phyloP scores from a whole-genome alignment of 2,329 filamentous ascomycete genomes.

The Botrytis squamosa region DNA sequence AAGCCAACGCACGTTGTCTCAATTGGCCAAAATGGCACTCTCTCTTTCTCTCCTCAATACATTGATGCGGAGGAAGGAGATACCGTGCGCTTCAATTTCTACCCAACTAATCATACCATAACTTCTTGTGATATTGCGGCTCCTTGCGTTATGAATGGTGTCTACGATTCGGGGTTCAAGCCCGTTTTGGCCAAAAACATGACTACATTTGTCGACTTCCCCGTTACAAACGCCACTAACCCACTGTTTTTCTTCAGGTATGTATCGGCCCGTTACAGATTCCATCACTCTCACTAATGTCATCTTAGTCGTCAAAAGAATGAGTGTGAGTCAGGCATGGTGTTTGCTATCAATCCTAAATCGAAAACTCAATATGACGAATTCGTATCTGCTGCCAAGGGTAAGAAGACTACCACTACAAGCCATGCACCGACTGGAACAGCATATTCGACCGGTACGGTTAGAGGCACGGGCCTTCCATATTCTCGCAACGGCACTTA shows the following conservation, averaged over 20 bases:
- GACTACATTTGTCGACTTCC: slow-evolving; percentile 23
- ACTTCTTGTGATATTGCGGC: slow-evolving; percentile 19
- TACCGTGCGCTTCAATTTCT: slow-evolving; percentile 22
- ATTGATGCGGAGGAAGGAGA: slow-evolving; percentile 22
- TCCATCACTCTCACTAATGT: slow-evolving; percentile 1
- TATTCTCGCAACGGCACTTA: slow-evolving; percentile 15
- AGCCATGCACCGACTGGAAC: slow-evolving; percentile 18
- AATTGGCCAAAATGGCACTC: slow-evolving; percentile 22
- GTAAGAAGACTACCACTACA: neutral
- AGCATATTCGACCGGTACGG: neutral
- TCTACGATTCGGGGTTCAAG: slow-evolving; percentile 24
- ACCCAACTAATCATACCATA: slow-evolving; percentile 22
- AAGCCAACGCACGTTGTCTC: slow-evolving; percentile 22
- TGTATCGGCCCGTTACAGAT: neutral
- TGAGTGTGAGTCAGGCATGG: slow-evolving; percentile 25
- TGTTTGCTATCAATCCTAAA: slow-evolving; percentile 25
- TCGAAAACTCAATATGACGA: slow-evolving; percentile 13
- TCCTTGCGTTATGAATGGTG: slow-evolving; percentile 21
- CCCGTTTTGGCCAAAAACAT: slow-evolving; percentile 17
- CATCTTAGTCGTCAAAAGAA: slow-evolving; percentile 15
- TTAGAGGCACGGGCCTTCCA: slow-evolving; percentile 1
- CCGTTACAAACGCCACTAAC: slow-evolving; percentile 15
- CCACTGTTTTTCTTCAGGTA: slow-evolving; percentile 22
- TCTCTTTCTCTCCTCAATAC: slow-evolving; percentile 20
- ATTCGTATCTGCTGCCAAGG: slow-evolving; percentile 17